These are phyloP conservation scores for Backusella luteola DNA, from an alignment of 192 early-diverging fungal species.

Conservation along the genomic window DNA sequence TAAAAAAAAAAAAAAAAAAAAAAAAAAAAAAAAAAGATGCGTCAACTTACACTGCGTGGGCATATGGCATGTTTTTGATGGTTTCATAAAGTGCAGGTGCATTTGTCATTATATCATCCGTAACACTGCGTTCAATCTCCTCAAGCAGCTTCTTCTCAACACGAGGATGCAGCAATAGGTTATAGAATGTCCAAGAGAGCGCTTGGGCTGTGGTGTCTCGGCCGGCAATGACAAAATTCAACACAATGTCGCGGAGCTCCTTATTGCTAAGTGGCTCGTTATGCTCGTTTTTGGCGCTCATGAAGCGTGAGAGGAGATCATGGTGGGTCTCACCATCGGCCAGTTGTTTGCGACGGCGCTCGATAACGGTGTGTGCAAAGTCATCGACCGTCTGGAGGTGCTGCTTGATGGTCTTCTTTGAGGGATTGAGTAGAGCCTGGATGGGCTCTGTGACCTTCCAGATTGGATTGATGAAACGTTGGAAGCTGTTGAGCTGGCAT, in stretches of 20 bases:
- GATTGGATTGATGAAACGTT: slow-evolving; percentile 34
- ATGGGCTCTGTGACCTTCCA: slow-evolving; percentile 20
- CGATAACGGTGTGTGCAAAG: slow-evolving; percentile 30
- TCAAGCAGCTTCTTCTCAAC: slow-evolving; percentile 40
- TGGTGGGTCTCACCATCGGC: slow-evolving; percentile 12
- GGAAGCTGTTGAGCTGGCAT: slow-evolving; percentile 37
- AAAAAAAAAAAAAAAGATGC: too few species aligned
- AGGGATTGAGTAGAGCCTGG: background rate
- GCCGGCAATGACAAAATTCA: slow-evolving; percentile 42
- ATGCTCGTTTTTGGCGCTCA: slow-evolving; percentile 28
- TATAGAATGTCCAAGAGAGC: slow-evolving; percentile 49
- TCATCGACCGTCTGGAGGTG: slow-evolving; percentile 21
- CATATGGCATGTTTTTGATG: slow-evolving; percentile 37
- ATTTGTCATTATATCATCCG: slow-evolving; percentile 13
- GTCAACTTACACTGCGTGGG: slow-evolving; percentile 35
- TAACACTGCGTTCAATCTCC: slow-evolving; percentile 27
- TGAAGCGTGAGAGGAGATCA: slow-evolving; percentile 34
- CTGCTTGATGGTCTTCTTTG: slow-evolving; percentile 11
- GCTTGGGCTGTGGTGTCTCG: slow-evolving; percentile 50
- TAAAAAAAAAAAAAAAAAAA: background rate
- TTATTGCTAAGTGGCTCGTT: slow-evolving; percentile 20
- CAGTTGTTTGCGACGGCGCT: slow-evolving; percentile 24
- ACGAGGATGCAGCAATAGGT: slow-evolving; percentile 36
- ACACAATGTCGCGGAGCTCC: slow-evolving; percentile 33
- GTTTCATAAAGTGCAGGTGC: slow-evolving; percentile 23